phyloP scores from a whole-genome alignment of 768 basidiomycete genomes.

The Pleurotus djamor region DNA sequence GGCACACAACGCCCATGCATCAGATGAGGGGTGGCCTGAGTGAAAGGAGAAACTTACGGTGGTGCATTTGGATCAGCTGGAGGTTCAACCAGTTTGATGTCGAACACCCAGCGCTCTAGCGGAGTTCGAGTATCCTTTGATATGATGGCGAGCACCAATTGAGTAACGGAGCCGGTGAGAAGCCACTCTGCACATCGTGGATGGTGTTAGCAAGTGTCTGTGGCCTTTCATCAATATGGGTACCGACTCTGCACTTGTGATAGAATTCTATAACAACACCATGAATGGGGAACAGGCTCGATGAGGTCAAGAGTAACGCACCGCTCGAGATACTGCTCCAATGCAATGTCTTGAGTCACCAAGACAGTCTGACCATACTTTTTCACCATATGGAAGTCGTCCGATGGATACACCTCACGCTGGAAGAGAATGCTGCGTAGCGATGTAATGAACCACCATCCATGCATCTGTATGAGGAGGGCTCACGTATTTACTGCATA shows the following conservation, averaged over 20 bases:
- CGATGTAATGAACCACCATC: conserved; percentile 10
- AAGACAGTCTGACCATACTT: conserved; percentile 97
- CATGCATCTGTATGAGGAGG: neutral
- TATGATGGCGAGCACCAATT: conserved; percentile 94
- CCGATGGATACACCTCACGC: conserved; percentile 93
- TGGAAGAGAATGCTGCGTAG: conserved; percentile 85
- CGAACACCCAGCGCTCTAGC: conserved; percentile 98
- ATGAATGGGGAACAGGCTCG: neutral
- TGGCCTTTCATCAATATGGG: conserved; percentile 1
- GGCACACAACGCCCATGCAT: conserved; percentile 28
- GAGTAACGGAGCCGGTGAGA: conserved; percentile 86
- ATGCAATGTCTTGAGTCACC: conserved; percentile 88
- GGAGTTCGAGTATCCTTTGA: conserved; percentile 91
- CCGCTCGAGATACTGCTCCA: conserved; percentile 93
- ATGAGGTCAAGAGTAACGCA: conserved; percentile 22
- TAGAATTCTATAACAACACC: conserved; percentile 61
- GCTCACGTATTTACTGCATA: conserved; percentile 95
- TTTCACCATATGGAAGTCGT: conserved; percentile 99
- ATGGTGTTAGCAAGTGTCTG: neutral
- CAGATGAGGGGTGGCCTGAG: neutral
- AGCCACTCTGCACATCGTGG: conserved; percentile 77
- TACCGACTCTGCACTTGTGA: conserved; percentile 82
- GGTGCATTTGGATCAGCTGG: conserved; percentile 41
- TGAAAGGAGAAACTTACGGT: conserved; percentile 37
- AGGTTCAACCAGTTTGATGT: conserved; percentile 81